These are phyloP conservation scores for Scytalidium sp. DNA, from an alignment of 2,329 filamentous ascomycete genomes.

Conservation along the genomic window DNA sequence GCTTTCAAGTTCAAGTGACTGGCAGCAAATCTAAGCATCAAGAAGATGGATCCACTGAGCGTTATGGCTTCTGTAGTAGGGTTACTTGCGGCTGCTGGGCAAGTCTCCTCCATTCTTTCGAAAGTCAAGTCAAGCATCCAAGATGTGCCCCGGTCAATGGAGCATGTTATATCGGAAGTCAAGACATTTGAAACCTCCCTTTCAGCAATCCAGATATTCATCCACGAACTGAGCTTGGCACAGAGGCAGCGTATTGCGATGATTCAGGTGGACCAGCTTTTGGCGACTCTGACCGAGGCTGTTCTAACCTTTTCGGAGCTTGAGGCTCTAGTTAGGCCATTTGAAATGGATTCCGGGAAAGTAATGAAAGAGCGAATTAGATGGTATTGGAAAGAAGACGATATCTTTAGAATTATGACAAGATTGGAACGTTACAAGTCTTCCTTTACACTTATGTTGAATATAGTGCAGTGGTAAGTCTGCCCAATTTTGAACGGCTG, in stretches of 20 bases:
- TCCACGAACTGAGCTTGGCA: no score
- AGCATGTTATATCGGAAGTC: slow-evolving; percentile 3
- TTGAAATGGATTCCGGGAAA: no score
- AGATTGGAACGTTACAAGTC: slow-evolving; percentile 6
- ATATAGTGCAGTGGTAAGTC: slow-evolving; percentile 6
- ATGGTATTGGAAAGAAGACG: no score
- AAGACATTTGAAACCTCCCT: slow-evolving; percentile 2
- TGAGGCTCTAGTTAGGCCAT: slow-evolving; percentile 5
- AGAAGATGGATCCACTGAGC: slow-evolving; percentile 8
- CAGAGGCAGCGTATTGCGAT: slow-evolving; percentile 4
- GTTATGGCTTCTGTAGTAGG: slow-evolving; percentile 7
- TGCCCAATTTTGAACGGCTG: not conserved
- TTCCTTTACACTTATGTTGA: slow-evolving; percentile 6
- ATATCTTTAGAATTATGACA: no score
- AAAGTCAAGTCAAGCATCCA: not conserved
- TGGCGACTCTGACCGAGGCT: slow-evolving; percentile 6
- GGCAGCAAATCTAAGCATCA: no score
- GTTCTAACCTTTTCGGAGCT: slow-evolving; percentile 9
- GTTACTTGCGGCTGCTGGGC: slow-evolving; percentile 1
- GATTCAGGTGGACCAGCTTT: slow-evolving; percentile 9
- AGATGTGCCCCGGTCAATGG: not conserved
- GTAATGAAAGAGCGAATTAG: no score
- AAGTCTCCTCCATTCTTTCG: not conserved
- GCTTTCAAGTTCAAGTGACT: no score
- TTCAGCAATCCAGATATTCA: slow-evolving; percentile 1